A percentile compares a stretch with the other conserved stretches of the same genome.
These are phyloP conservation scores for Alternaria arbusti DNA, from an alignment of 2,329 filamentous ascomycete genomes.

Conservation along the genomic window DNA sequence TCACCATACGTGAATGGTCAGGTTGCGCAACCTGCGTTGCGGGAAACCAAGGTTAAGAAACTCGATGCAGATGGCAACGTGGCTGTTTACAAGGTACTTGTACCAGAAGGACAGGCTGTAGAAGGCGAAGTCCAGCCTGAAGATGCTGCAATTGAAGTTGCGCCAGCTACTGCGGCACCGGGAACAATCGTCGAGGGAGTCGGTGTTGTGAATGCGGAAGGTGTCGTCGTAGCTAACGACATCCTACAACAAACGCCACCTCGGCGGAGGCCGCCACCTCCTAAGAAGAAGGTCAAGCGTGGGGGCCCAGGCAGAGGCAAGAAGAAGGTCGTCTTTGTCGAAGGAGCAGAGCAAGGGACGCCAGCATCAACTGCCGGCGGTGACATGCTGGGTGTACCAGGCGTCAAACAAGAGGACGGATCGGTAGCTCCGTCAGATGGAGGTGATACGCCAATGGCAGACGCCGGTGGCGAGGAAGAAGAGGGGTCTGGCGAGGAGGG, in stretches of 20 bases:
- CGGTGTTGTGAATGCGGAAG: slow-evolving; percentile 66
- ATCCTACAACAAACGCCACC: slow-evolving; percentile 56
- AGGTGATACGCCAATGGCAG: slow-evolving; percentile 51
- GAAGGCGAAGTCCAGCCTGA: slow-evolving; percentile 79
- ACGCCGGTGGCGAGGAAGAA: slow-evolving; percentile 51
- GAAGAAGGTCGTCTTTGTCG: slow-evolving; percentile 70
- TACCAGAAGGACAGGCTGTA: slow-evolving; percentile 78
- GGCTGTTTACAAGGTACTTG: slow-evolving; percentile 82
- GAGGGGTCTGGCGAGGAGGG: slow-evolving; percentile 58
- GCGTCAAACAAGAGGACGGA: slow-evolving; percentile 50
- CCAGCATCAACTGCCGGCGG: slow-evolving; percentile 30
- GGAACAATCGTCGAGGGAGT: slow-evolving; percentile 66
- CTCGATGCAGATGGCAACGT: slow-evolving; percentile 78
- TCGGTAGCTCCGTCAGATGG: slow-evolving; percentile 45
- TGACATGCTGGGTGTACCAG: slow-evolving; percentile 33
- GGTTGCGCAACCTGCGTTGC: slow-evolving; percentile 57
- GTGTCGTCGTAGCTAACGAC: slow-evolving; percentile 61
- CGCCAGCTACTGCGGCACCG: slow-evolving; percentile 57
- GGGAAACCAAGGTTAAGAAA: slow-evolving; percentile 80
- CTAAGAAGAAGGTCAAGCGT: slow-evolving; percentile 78
- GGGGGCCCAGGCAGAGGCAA: slow-evolving; percentile 82
- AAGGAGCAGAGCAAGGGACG: slow-evolving; percentile 44
- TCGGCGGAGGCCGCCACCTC: slow-evolving; percentile 72
- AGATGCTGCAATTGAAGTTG: slow-evolving; percentile 56
- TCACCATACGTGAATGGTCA: slow-evolving; percentile 47